Conservation (phyloP, 257 asterid species). For the Euphrasia confusa region DNA sequence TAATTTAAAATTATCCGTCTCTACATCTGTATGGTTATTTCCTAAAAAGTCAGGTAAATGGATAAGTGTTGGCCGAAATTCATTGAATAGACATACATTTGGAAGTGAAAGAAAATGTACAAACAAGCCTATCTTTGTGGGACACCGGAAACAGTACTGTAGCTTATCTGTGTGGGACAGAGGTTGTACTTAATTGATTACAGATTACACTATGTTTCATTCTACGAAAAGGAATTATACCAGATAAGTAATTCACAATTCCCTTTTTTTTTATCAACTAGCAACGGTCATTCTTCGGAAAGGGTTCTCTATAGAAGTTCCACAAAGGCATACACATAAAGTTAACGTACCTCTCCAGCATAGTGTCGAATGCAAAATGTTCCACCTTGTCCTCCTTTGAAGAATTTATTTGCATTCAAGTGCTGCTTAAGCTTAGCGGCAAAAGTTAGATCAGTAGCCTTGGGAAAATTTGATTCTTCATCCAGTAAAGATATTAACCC, state of each 20-base stretch:
- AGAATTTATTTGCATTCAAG: slow-evolving; percentile 53
- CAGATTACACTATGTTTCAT: background rate
- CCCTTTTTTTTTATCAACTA: background rate
- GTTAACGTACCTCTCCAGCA: slow-evolving; percentile 75
- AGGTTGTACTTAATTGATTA: background rate
- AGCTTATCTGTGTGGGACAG: no score
- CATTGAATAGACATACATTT: no score
- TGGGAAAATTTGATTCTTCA: slow-evolving; percentile 74
- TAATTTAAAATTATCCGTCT: no score
- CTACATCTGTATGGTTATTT: no score
- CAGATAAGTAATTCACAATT: no score
- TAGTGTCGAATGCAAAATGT: slow-evolving; percentile 64
- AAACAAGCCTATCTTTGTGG: no score
- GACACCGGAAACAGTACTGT: no score
- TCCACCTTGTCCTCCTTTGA: slow-evolving; percentile 57
- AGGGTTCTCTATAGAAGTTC: slow-evolving; percentile 20
- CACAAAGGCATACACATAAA: slow-evolving; percentile 14
- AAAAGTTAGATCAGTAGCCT: slow-evolving; percentile 70
- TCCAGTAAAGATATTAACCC: slow-evolving; percentile 87
- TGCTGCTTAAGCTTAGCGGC: slow-evolving; percentile 75
- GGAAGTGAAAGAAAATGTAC: no score
- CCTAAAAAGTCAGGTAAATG: no score
- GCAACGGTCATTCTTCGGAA: background rate
- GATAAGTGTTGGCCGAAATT: no score
- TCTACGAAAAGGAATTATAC: no score